Conservation (phyloP, 345 rosid genomes). For the Populus pruinosa region DNA sequence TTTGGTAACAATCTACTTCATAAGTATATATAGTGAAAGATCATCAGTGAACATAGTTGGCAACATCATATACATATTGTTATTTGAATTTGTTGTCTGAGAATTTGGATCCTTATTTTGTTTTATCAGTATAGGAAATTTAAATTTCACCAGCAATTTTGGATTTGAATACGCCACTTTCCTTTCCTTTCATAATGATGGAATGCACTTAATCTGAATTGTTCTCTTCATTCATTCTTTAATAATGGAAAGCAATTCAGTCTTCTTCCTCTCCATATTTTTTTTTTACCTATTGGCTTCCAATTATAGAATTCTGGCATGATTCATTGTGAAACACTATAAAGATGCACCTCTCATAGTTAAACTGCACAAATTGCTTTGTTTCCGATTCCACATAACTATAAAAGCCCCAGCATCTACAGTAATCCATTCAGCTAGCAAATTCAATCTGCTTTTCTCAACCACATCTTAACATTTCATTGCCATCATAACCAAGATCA, state of each 20-base stretch:
- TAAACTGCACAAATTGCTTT: background rate
- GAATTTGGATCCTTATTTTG: background rate
- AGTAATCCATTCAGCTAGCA: background rate
- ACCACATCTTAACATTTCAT: too few species aligned
- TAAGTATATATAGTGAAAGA: constrained; percentile 15
- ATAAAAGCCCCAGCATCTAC: background rate
- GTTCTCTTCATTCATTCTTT: too few species aligned
- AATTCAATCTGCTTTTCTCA: background rate
- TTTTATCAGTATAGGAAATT: too few species aligned
- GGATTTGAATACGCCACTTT: background rate
- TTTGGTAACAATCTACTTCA: constrained; percentile 59
- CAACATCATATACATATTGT: constrained; percentile 1
- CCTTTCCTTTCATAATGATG: background rate
- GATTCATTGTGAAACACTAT: background rate
- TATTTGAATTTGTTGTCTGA: background rate
- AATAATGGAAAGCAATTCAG: too few species aligned
- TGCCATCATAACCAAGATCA: too few species aligned
- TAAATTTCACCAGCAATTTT: too few species aligned
- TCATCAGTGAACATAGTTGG: constrained; percentile 2
- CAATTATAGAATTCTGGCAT: background rate
- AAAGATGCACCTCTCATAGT: background rate
- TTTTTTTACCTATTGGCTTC: background rate
- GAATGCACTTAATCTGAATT: background rate
- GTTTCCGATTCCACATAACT: background rate
- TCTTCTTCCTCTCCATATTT: background rate